A percentile compares a stretch with the other conserved stretches of the same genome.
Conservation (phyloP, 805 yeast species). For the Cyberlindnera subsufficiens region DNA sequence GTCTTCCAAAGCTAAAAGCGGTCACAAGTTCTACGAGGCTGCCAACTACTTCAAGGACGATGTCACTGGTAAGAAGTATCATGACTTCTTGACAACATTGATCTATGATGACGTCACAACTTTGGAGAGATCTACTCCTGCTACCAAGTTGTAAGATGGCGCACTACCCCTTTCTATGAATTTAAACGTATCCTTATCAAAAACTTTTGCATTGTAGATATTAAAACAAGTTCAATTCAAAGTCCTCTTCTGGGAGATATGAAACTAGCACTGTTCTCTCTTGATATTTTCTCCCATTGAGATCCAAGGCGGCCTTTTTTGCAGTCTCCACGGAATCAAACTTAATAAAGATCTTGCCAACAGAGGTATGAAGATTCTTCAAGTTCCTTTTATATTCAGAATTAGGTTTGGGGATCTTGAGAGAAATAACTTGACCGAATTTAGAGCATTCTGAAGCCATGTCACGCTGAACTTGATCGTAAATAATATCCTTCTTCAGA, state of each 20-base stretch:
- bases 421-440: conserved; percentile 44
- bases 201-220: not conserved
- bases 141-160: conserved; percentile 13
- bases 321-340: conserved; percentile 51
- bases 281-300: conserved; percentile 63
- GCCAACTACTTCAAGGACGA: conserved; percentile 69
- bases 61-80: conserved; percentile 63
- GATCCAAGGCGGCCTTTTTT: conserved; percentile 42
- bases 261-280: conserved; percentile 66
- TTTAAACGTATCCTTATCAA: not conserved
- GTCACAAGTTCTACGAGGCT: conserved; percentile 64
- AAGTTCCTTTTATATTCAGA: conserved; percentile 37
- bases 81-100: conserved; percentile 72
- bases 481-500: conserved; percentile 43
- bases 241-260: conserved; percentile 56
- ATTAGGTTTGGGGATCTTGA: conserved; percentile 57
- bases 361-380: conserved; percentile 43
- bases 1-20: conserved; percentile 41
- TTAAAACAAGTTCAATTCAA: conserved; percentile 28
- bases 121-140: conserved; percentile 21
- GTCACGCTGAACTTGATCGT: conserved; percentile 45
- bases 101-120: conserved; percentile 70
- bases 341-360: conserved; percentile 69
- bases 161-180: not conserved
- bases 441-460: conserved; percentile 42